Evolutionary conservation across 2,329 filamentous ascomycete genomes (phyloP).

Genomic region (Colletotrichum acutatum): DNA sequence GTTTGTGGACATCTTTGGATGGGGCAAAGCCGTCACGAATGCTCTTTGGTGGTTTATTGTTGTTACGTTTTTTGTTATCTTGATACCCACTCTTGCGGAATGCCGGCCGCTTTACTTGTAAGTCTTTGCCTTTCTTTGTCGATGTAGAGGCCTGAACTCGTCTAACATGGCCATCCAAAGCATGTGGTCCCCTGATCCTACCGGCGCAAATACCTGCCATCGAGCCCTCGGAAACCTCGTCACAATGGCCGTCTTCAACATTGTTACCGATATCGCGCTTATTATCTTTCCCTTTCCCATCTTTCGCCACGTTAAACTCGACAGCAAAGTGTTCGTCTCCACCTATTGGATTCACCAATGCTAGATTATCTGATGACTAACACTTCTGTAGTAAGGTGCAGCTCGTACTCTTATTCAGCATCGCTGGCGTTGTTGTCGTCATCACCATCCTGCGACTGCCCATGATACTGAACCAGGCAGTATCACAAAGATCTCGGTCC

Average conservation of each 20-base stretch:
- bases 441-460: conserved; percentile 45
- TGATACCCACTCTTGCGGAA: conserved; percentile 42
- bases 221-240: conserved; percentile 42
- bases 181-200: conserved; percentile 25
- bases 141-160: fast-evolving
- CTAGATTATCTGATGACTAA: not conserved
- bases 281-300: conserved; percentile 46
- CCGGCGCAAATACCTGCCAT: conserved; percentile 34
- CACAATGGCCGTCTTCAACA: conserved; percentile 44
- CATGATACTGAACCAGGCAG: conserved; percentile 42
- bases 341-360: not conserved
- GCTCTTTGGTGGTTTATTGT: conserved; percentile 42
- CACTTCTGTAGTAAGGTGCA: conserved; percentile 34
- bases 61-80: conserved; percentile 41
- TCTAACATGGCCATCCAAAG: not conserved
- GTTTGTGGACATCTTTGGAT: conserved; percentile 40
- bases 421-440: conserved; percentile 41
- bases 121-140: not conserved
- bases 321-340: conserved; percentile 35
- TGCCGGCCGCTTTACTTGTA: conserved; percentile 42
- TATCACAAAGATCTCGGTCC: conserved; percentile 44
- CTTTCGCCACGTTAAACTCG: conserved; percentile 39
- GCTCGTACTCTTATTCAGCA: conserved; percentile 41
- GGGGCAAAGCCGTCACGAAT: conserved; percentile 38
- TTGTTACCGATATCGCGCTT: conserved; percentile 43